A percentile compares a stretch with the other conserved stretches of the same genome.
phyloP scores from a whole-genome alignment of 2,329 filamentous ascomycete genomes.

The Coniosporium tulheliwenetii region DNA sequence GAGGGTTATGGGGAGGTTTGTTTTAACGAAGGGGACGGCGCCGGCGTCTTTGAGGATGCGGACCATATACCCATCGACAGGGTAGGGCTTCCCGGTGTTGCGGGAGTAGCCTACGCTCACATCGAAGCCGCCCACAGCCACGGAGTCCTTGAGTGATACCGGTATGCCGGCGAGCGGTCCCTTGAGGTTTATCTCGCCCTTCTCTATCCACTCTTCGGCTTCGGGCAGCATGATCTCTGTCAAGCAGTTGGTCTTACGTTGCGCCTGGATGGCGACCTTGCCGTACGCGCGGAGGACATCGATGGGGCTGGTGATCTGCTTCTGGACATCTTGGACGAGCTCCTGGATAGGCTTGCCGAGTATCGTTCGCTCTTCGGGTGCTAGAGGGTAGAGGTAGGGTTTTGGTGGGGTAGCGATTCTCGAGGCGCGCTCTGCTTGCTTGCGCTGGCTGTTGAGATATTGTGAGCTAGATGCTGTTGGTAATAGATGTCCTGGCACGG shows the following conservation, averaged over 20 bases:
- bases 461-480: slow-evolving; percentile 5
- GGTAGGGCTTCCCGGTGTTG: slow-evolving; percentile 50
- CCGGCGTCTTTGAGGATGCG: slow-evolving; percentile 71
- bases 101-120: slow-evolving; percentile 65
- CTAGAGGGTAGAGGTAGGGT: slow-evolving; percentile 51
- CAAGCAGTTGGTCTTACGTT: slow-evolving; percentile 74
- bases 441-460: slow-evolving; percentile 44
- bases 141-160: slow-evolving; percentile 62
- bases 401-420: slow-evolving; percentile 53
- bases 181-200: slow-evolving; percentile 50
- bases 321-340: slow-evolving; percentile 64
- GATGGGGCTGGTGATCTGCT: slow-evolving; percentile 46
- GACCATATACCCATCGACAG: slow-evolving; percentile 56
- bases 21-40: slow-evolving; percentile 85
- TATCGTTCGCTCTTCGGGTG: slow-evolving; percentile 47
- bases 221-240: slow-evolving; percentile 73
- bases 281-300: slow-evolving; percentile 75
- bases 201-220: slow-evolving; percentile 55
- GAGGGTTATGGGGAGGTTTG: slow-evolving; percentile 73
- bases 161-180: slow-evolving; percentile 80
- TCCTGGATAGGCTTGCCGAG: slow-evolving; percentile 60
- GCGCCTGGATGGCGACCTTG: slow-evolving; percentile 71
- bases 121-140: slow-evolving; percentile 72
- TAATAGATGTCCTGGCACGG: slow-evolving; percentile 5
- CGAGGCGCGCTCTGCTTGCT: slow-evolving; percentile 58